Evolutionary conservation across 345 rosid species (phyloP).

Genomic region (Populus pruinosa): DNA sequence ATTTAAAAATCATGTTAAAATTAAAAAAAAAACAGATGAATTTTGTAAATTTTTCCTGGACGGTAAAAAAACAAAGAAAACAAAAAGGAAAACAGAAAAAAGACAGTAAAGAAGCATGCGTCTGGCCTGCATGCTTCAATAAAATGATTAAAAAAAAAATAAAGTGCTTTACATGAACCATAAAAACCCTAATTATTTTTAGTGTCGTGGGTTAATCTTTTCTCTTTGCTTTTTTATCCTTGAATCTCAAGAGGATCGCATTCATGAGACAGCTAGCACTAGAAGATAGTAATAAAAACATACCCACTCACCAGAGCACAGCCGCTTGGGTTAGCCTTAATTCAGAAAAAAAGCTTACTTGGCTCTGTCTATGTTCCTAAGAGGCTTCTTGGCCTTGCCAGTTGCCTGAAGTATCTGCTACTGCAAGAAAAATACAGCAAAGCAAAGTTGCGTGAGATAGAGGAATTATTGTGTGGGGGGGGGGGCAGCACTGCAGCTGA

Average conservation of each 20-base stretch:
- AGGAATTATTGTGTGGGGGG: background rate
- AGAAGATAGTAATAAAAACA: background rate
- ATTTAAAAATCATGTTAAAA: too few relatives aligned
- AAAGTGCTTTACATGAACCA: too few relatives aligned
- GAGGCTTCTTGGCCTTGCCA: background rate
- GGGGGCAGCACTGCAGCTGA: slow-evolving; percentile 3
- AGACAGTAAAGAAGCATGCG: too few relatives aligned
- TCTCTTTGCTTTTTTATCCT: background rate
- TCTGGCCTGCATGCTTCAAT: too few relatives aligned
- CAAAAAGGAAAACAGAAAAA: too few relatives aligned
- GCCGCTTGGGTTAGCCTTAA: background rate
- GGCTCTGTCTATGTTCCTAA: background rate
- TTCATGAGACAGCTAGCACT: background rate
- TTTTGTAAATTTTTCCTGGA: too few relatives aligned
- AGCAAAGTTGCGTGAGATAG: background rate
- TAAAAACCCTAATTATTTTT: too few relatives aligned
- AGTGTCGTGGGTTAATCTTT: too few relatives aligned
- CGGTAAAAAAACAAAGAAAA: too few relatives aligned
- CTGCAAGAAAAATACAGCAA: background rate
- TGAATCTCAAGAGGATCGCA: background rate
- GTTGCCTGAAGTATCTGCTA: background rate
- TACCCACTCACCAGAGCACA: background rate
- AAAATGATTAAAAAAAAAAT: too few relatives aligned
- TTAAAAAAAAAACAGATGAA: too few relatives aligned
- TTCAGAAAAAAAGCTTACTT: too few relatives aligned